Base-by-base conservation (phyloP, 2,329 filamentous ascomycete genomes). In the Trichoderma harzianum region DNA sequence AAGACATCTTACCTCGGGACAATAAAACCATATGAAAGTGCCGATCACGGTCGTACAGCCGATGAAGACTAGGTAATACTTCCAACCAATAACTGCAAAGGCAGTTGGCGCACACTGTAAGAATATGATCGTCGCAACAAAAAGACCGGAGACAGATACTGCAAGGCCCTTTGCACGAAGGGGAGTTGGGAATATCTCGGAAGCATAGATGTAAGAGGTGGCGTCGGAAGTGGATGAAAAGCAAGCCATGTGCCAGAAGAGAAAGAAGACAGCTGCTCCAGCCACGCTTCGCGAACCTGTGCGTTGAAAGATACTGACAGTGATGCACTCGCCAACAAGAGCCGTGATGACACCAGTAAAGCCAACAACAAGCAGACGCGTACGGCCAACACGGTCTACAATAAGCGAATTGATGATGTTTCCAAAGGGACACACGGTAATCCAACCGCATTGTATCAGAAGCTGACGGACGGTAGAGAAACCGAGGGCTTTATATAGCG, bases 41-140 rank as follows among this genome's bases (percentile, higher is more conserved):
- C 21, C 39, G 16, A 51, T 24, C 6, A 64, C 26, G 7, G 62
- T 47, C 1, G 62, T 32, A 16, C 43, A 32, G 18, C 11, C 26
- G 12, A 69, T 61, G 26, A 69, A 69, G 24, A 69, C 66, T 24
- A 69, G 34, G 32, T 69, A 69, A 36, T 69, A 69, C 30, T 57
- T 39, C 66, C 66, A 69, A 4, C 66, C 66, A 63, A 69, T 69
- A 14, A 30, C n/a, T 18, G 66, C 53, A 30, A 62, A 69, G 10
- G 66, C 66, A 16, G 66, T 69, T 34, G 66, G 66, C 2, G 66
- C 66, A 24, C 32, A 32, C 7, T 60, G 57, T 10, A 61, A 16
- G 32, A 47, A 69, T 11, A 69, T 47, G 8, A 69, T 62, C 7
- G 51, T 62, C 4, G 66, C 66, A 32, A 62, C 34, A 24, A 62